A percentile compares a stretch with the other conserved stretches of the same genome.
Evolutionary conservation across 2,329 filamentous ascomycete genomes (phyloP).

Genomic region (Metarhizium anisopliae): DNA sequence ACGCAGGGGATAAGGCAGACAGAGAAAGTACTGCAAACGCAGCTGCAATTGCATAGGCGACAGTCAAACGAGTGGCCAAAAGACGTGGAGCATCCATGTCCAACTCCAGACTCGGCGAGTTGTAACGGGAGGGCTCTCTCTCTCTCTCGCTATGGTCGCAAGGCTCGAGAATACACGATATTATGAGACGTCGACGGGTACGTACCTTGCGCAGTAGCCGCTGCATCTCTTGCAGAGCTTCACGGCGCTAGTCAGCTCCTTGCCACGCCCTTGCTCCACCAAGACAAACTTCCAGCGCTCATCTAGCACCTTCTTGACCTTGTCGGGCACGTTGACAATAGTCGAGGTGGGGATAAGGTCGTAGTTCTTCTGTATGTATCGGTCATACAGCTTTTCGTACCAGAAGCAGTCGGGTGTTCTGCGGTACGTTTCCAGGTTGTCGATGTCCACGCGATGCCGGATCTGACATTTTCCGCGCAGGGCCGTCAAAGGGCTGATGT

Average conservation of each 20-base stretch:
- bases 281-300: constrained; percentile 95
- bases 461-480: constrained; percentile 91
- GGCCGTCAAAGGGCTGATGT: constrained; percentile 85
- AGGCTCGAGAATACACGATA: too few species aligned
- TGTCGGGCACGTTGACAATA: constrained; percentile 92
- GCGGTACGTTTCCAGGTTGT: constrained; percentile 73
- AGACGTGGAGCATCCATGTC: too few species aligned
- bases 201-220: constrained; percentile 82
- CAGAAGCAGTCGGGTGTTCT: constrained; percentile 84
- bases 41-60: too few species aligned
- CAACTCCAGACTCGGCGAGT: too few species aligned
- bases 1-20: constrained; percentile 1
- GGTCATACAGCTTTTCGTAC: constrained; percentile 96
- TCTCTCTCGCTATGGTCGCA: too few species aligned
- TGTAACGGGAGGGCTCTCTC: too few species aligned
- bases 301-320: constrained; percentile 91
- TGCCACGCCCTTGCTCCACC: constrained; percentile 86
- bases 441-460: constrained; percentile 77
- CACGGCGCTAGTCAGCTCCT: constrained; percentile 90
- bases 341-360: constrained; percentile 86
- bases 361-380: constrained; percentile 97
- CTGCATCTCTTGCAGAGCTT: constrained; percentile 92
- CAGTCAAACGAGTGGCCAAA: too few species aligned
- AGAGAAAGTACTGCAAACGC: neutral
- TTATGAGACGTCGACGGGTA: constrained; percentile 12